These are phyloP conservation scores for Beta macrorhiza DNA, from an alignment of 179 eudicot species.

Conservation along the genomic window DNA sequence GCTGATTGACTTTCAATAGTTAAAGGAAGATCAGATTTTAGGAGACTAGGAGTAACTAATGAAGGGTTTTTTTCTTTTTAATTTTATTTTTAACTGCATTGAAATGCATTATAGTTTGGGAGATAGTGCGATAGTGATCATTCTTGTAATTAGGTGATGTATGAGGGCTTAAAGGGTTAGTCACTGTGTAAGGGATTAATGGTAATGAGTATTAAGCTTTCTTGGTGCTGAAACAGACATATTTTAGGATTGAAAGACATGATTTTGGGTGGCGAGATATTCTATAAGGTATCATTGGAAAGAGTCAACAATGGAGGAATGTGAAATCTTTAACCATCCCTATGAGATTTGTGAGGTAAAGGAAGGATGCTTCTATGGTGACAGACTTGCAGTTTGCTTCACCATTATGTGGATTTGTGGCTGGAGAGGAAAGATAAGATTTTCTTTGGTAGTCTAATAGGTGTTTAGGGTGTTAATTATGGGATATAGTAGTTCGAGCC, in stretches of 20 bases:
- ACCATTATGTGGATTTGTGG: neutral
- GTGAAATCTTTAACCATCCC: neutral
- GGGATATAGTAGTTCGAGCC: conserved; percentile 27
- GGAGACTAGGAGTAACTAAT: neutral
- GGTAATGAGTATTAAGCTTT: neutral
- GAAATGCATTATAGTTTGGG: neutral
- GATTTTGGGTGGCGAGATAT: neutral
- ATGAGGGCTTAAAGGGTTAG: neutral
- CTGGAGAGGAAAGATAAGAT: neutral
- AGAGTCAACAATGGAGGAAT: neutral
- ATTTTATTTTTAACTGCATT: too few species aligned
- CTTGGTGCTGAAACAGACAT: neutral
- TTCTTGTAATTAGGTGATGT: neutral
- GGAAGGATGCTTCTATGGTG: neutral
- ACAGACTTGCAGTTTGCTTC: neutral
- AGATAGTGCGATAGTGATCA: neutral
- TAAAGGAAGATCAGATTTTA: neutral
- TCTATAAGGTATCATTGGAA: neutral
- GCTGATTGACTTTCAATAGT: neutral
- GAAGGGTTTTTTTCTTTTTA: too few species aligned
- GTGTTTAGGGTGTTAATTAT: neutral
- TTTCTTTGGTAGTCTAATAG: neutral
- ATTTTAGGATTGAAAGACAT: neutral
- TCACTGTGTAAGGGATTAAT: neutral
- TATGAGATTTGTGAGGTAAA: neutral